phyloP scores from a whole-genome alignment of 2,329 filamentous ascomycete genomes.

The Aspergillus ibericus region DNA sequence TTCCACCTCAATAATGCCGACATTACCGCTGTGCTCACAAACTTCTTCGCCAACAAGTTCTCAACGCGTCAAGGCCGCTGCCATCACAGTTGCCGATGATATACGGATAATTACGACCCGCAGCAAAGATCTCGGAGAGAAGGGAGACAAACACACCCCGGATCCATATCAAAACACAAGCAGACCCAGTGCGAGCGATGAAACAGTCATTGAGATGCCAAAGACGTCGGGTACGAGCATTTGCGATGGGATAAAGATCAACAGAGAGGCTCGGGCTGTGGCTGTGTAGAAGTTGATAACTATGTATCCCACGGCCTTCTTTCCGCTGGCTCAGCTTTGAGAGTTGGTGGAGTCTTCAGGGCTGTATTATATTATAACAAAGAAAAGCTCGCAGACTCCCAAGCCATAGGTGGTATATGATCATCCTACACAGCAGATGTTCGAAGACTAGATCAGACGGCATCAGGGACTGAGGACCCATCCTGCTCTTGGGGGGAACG shows the following conservation, averaged over 20 bases:
- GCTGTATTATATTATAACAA: not conserved
- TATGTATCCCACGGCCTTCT: not conserved
- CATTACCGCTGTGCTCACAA: too few relatives aligned
- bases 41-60: too few relatives aligned
- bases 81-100: constrained; percentile 37
- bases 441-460: too few relatives aligned
- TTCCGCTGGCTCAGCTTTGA: not conserved
- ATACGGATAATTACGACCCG: constrained; percentile 51
- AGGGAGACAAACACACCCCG: constrained; percentile 65
- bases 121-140: constrained; percentile 62
- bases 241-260: too few relatives aligned
- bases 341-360: not conserved
- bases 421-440: too few relatives aligned
- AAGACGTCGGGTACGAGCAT: constrained; percentile 35
- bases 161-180: constrained; percentile 65
- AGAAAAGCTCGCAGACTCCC: too few relatives aligned
- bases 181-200: constrained; percentile 60
- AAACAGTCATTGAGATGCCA: constrained; percentile 49
- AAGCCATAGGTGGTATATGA: too few relatives aligned
- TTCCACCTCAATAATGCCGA: too few relatives aligned
- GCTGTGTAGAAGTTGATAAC: not conserved
- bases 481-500: too few relatives aligned
- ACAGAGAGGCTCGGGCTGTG: not conserved
- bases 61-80: too few relatives aligned
- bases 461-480: too few relatives aligned